Percentiles rank a stretch among this genome's conserved stretches.
Evolutionary conservation across 805 yeast species (phyloP).

Genomic region (Yarrowia deformans): DNA sequence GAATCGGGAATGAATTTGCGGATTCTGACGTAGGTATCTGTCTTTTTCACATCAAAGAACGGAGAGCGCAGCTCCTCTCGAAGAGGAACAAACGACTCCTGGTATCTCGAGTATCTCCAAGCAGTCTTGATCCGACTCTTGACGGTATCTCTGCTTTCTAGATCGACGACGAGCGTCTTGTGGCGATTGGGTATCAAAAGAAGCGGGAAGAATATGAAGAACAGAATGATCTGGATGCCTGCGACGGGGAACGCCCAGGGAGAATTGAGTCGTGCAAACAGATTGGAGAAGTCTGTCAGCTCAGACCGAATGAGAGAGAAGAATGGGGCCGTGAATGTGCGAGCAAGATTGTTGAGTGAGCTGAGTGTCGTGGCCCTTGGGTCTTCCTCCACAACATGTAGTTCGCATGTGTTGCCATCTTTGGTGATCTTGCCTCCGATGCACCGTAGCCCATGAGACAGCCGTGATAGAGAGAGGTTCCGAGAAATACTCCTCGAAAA

Average conservation of each 20-base stretch:
- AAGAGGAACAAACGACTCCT: conserved; percentile 26
- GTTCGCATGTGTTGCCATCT: conserved; percentile 25
- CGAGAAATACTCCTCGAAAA: conserved; percentile 12
- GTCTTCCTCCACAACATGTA: conserved; percentile 25
- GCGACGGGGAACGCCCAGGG: conserved; percentile 44
- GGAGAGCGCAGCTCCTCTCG: conserved; percentile 25
- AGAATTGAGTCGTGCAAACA: conserved; percentile 42
- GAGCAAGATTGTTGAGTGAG: conserved; percentile 41
- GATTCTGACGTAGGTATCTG: conserved; percentile 32
- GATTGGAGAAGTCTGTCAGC: conserved; percentile 40
- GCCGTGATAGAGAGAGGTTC: neutral
- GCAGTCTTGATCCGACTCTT: conserved; percentile 24
- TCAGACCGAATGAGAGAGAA: conserved; percentile 42
- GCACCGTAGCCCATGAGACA: conserved; percentile 14
- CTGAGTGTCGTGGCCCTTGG: conserved; percentile 25
- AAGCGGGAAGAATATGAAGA: conserved; percentile 41
- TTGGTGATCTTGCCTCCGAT: conserved; percentile 25
- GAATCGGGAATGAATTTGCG: conserved; percentile 40
- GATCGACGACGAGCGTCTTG: conserved; percentile 18
- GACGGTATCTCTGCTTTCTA: conserved; percentile 26
- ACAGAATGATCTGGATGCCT: conserved; percentile 41
- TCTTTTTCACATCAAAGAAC: conserved; percentile 38
- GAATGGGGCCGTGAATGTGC: conserved; percentile 42
- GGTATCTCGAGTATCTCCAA: conserved; percentile 25
- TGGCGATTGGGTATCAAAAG: conserved; percentile 40